Evolutionary conservation across 176 grass and related monocot genomes (phyloP), one percentile per base, ranked within the genome.

Genomic region (Avena atlantica): DNA sequence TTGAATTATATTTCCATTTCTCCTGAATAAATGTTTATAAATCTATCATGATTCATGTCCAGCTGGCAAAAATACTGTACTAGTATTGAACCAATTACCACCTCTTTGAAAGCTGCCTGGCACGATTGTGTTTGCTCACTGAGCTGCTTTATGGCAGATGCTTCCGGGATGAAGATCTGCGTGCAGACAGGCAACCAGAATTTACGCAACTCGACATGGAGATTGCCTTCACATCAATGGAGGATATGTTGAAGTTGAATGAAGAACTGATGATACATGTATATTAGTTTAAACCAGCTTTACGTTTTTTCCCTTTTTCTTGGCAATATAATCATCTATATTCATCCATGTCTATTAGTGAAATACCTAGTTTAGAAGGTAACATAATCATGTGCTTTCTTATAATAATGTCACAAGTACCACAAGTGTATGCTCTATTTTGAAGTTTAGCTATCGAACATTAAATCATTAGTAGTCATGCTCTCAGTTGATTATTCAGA

Each of bases 131-230:
- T 76, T 52, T 23, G 69, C 71, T 87, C 50, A 84, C n/a, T 48
- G 16, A 78, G 67, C 23, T 81, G 23, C 70, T 88, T 87, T 70
- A 81, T 83, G 62, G 79, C 58, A 95, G 96, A 90, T 98, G 96
- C 83, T 98, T 98, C 85, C 92, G 93, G 71, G 96, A 98, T 89
- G 93, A 98, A 95, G 96, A 98, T 94, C 74, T 98, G 71, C 89
- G 96, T 64, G 96, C 96, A 3, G 96, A 98, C 49, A 98, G 96
- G 74, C 93, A 98, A 56, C 96, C 96, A 23, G 96, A 98, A 78
- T 98, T 98, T 70, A 98, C 97, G 45, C 94, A 98, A 84, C 91
- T 98, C 52, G 97, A 98, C 94, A 98, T 98, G 97, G 97, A 98
- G 83, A 84, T 98, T 77, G 87, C 94, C 84, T 98, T 96, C 83